Base-by-base conservation (phyloP, 371 early-diverging fungal genomes). In the Conidiobolus incongruus region DNA sequence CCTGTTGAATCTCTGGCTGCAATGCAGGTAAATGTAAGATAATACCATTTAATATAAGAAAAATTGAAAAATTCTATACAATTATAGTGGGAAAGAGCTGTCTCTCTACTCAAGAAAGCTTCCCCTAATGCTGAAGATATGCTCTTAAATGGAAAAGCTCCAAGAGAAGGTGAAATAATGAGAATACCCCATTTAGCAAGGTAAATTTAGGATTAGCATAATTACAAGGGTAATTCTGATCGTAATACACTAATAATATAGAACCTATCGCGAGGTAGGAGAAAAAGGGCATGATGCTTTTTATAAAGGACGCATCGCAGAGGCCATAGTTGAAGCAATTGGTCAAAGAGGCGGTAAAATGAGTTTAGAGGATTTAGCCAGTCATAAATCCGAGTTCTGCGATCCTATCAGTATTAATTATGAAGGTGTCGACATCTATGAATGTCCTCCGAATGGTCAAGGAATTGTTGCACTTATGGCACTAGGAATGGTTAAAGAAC, bases 401-500 rank as follows among this genome's bases (percentile, higher is more conserved):
- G 62, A 63, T 21, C 82, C 84, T 1, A 66, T 81, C 20, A 66
- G 66, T 1, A 59, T 72, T 35, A 69, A 68, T 24, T 88, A 77
- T 54, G 57, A 66, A 37, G 71, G 61, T 13, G 52, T 67, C 46
- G 68, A 64, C 1, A 54, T 86, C 1, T 66, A 70, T 60, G 83
- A 82, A 56, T 74, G 74, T 37, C 75, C 82, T 23, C 84, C 84
- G 3, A 82, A 83, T 48, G 78, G 80, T 11, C 73, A 74, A 51
- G 84, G 87, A 15, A 61, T 78, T 24, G 69, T 68, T 1, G 74
- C 80, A 0, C 52, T 83, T 16, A 63, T 80, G 16, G 77, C 82
- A 0, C 53, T 86, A 5, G 79, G 80, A 10, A 72, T 81, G 22
- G 50, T 82, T 5, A 68, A 76, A 20, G 59, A 53, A 5, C 52